A percentile compares a stretch with the other conserved stretches of the same genome.
Conservation (phyloP, 2,329 filamentous ascomycete genomes). For the Aspergillus carbonarius region DNA sequence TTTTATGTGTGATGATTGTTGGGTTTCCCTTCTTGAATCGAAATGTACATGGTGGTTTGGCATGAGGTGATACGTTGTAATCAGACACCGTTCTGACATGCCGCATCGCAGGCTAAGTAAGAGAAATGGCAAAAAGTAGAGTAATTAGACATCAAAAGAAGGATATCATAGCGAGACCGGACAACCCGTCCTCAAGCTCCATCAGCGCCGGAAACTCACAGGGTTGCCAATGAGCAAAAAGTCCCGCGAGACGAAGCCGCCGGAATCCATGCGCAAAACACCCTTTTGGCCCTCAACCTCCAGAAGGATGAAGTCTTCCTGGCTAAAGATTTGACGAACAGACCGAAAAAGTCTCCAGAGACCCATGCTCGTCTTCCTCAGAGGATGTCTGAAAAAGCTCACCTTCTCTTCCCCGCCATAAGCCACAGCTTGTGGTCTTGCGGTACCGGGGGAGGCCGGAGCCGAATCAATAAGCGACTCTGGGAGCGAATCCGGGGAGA, state of each 20-base stretch:
- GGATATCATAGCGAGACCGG: constrained; percentile 2
- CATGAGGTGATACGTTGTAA: background rate
- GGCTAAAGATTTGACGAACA: constrained; percentile 40
- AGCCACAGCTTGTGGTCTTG: constrained; percentile 3
- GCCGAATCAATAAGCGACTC: constrained; percentile 16
- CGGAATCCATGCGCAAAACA: constrained; percentile 39
- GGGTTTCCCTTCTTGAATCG: background rate
- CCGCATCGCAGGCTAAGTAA: background rate
- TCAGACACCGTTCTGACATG: too few species aligned
- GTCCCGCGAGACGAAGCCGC: constrained; percentile 37
- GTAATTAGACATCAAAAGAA: constrained; percentile 17
- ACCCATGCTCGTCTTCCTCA: constrained; percentile 29
- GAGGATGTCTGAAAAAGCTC: constrained; percentile 36
- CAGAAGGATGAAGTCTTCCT: constrained; percentile 42
- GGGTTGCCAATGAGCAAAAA: constrained; percentile 35
- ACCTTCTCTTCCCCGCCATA: constrained; percentile 14
- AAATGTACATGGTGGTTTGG: constrained; percentile 14
- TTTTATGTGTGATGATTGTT: background rate
- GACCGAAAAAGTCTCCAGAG: constrained; percentile 36
- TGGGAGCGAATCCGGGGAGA: constrained; percentile 25
- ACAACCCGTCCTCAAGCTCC: background rate
- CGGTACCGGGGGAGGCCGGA: constrained; percentile 7
- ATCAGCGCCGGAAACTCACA: constrained; percentile 15
- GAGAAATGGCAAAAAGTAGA: background rate
- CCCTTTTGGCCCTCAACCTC: constrained; percentile 37